Conservation (phyloP, 148 eudicot species). For the Nyssa sinensis region DNA sequence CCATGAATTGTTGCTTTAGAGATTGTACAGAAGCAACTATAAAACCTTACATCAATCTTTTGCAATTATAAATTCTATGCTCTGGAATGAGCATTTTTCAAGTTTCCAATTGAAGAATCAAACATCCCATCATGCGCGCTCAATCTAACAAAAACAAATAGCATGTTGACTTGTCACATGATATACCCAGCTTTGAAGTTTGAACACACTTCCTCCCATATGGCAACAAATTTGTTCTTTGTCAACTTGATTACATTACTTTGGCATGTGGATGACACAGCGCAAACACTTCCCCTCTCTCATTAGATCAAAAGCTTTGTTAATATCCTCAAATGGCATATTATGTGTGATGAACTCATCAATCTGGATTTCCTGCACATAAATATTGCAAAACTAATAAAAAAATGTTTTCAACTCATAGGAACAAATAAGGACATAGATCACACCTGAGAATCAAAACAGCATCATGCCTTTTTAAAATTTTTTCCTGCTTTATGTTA, state of each 20-base stretch:
- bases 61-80: no score
- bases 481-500: no score
- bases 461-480: no score
- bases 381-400: not conserved
- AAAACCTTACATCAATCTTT: no score
- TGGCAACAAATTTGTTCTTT: not conserved
- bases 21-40: no score
- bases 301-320: conserved; percentile 78
- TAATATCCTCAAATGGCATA: conserved; percentile 66
- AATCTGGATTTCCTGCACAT: conserved; percentile 71
- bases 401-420: not conserved
- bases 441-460: not conserved
- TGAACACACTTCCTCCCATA: no score
- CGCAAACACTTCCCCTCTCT: conserved; percentile 70
- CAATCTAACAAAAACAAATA: no score
- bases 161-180: no score
- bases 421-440: not conserved
- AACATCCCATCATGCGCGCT: not conserved
- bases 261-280: conserved; percentile 88
- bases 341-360: conserved; percentile 74
- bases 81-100: no score
- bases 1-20: no score
- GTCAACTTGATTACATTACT: conserved; percentile 16
- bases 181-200: no score
- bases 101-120: not conserved